These are phyloP conservation scores for Geotrichum klebahnii DNA, from an alignment of 1,139 yeast species.

Conservation along the genomic window DNA sequence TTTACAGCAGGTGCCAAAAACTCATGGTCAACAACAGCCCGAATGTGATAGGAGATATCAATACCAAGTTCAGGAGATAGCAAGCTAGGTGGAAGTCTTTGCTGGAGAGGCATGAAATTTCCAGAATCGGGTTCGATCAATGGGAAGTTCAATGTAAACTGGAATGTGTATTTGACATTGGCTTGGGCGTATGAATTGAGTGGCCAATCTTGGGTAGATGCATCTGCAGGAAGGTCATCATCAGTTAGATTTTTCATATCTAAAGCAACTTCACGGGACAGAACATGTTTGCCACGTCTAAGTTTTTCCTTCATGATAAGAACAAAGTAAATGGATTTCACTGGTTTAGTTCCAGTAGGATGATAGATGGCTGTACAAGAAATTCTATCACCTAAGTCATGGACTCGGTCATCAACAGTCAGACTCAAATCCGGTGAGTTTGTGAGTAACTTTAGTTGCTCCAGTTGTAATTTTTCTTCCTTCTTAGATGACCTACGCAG, in stretches of 20 bases:
- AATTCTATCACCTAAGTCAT: conserved; percentile 10
- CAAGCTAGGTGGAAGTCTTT: conserved; percentile 12
- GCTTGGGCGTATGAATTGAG: conserved; percentile 6
- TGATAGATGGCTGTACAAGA: conserved; percentile 3
- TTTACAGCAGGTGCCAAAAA: not conserved
- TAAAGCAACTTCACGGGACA: not conserved
- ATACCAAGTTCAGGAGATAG: conserved; percentile 1
- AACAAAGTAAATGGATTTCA: conserved; percentile 1
- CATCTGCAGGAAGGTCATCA: too few relatives aligned
- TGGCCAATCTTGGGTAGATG: not conserved
- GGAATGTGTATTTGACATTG: not conserved
- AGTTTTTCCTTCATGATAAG: conserved; percentile 6
- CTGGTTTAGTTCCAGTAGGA: not conserved
- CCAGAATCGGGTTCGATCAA: conserved; percentile 1
- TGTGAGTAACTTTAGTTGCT: not conserved
- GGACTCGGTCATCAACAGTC: not conserved
- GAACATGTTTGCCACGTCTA: not conserved
- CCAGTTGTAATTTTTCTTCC: not conserved
- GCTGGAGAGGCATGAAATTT: conserved; percentile 8
- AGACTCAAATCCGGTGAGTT: not conserved
- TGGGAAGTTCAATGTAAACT: conserved; percentile 10
- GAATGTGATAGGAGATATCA: conserved; percentile 7
- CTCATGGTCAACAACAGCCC: conserved; percentile 9
- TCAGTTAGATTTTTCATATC: conserved; percentile 3
- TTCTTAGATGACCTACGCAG: conserved; percentile 6